Evolutionary conservation across 73 alveolate genomes (phyloP).

Genomic region (Paramecium tetraurelia): DNA sequence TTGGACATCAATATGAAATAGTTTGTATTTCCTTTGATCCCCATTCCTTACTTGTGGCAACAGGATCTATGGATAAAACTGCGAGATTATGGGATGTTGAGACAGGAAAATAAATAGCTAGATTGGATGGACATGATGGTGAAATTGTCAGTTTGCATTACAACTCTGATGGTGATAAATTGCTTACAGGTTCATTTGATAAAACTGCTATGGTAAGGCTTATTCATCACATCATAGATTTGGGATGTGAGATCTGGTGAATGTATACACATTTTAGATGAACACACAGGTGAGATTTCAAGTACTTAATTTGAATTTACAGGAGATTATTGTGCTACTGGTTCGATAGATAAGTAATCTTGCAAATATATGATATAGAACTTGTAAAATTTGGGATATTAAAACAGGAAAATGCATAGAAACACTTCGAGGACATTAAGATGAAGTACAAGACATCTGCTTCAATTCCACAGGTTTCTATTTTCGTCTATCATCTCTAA

Average conservation of each 20-base stretch:
- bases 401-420: conserved; percentile 96
- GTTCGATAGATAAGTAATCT: conserved; percentile 86
- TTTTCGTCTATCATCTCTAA: background rate
- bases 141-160: conserved; percentile 97
- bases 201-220: conserved; percentile 84
- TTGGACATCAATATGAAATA: conserved; percentile 98
- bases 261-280: conserved; percentile 93
- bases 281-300: conserved; percentile 95
- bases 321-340: conserved; percentile 96
- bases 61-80: conserved; percentile 97
- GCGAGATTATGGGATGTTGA: conserved; percentile 97
- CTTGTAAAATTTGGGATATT: conserved; percentile 98
- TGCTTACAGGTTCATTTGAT: conserved; percentile 99
- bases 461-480: conserved; percentile 12
- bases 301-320: conserved; percentile 96
- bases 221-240: conserved; percentile 38
- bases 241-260: conserved; percentile 99
- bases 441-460: conserved; percentile 75
- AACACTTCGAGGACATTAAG: conserved; percentile 97
- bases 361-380: conserved; percentile 6
- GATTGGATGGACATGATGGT: conserved; percentile 93
- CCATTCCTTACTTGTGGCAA: conserved; percentile 89
- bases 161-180: conserved; percentile 99
- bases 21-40: conserved; percentile 98
- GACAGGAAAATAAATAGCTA: conserved; percentile 90